Evolutionary conservation across 768 basidiomycete species (phyloP).

Genomic region (Mycena metata): DNA sequence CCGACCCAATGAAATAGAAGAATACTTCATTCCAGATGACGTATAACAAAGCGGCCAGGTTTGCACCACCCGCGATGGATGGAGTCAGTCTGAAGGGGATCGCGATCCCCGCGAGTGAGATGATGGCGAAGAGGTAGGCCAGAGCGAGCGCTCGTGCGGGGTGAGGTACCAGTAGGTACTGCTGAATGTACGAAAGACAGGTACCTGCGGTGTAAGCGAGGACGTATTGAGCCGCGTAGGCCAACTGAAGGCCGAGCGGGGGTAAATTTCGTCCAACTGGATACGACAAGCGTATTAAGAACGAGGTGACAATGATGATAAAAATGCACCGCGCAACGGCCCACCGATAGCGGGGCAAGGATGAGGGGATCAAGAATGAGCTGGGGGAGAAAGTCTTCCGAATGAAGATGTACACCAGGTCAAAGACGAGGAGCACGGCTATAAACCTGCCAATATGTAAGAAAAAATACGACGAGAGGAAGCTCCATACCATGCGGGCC

Average conservation of each 20-base stretch:
- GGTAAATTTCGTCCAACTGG: constrained; percentile 19
- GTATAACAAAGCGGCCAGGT: constrained; percentile 13
- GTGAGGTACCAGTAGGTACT: constrained; percentile 25
- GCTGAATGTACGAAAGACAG: constrained; percentile 28
- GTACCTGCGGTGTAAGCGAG: constrained; percentile 32
- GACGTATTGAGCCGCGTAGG: constrained; percentile 34
- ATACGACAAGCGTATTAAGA: constrained; percentile 27
- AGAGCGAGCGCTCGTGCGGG: constrained; percentile 24
- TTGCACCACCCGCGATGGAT: constrained; percentile 2
- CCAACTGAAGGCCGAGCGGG: constrained; percentile 24
- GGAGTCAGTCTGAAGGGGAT: constrained; percentile 1
- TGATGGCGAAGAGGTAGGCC: constrained; percentile 19
- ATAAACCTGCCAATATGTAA: constrained; percentile 20
- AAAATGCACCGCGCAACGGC: constrained; percentile 22
- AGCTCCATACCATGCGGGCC: constrained; percentile 30
- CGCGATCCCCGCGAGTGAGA: constrained; percentile 7
- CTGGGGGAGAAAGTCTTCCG: constrained; percentile 19
- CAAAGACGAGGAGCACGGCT: constrained; percentile 32
- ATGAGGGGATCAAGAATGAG: constrained; percentile 26
- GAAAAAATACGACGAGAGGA: background rate
- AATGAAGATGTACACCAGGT: constrained; percentile 31
- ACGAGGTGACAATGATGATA: constrained; percentile 23
- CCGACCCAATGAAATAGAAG: constrained; percentile 35
- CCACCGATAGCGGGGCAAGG: constrained; percentile 7
- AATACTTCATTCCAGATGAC: constrained; percentile 33